A percentile compares a stretch with the other conserved stretches of the same genome.
These are phyloP conservation scores for Botrytis byssoidea DNA, from an alignment of 2,329 filamentous ascomycete species.

Conservation along the genomic window DNA sequence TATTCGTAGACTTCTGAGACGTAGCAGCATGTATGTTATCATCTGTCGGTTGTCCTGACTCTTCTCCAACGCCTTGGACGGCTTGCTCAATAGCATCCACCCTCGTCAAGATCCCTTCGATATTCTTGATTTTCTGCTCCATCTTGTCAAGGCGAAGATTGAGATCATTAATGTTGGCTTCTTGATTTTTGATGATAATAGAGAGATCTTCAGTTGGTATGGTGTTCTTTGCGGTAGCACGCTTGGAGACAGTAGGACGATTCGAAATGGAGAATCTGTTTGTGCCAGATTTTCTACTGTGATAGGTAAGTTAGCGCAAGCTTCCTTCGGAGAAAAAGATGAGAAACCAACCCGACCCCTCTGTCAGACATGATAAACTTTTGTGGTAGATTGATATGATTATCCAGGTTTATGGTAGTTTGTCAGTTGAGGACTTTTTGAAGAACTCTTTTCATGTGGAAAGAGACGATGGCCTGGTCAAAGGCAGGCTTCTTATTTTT, in stretches of 20 bases:
- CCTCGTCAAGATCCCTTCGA: background rate
- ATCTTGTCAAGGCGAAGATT: background rate
- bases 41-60: background rate
- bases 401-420: background rate
- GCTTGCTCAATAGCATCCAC: background rate
- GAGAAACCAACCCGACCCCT: background rate
- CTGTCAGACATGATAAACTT: too few relatives aligned
- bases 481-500: fast-evolving
- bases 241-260: background rate
- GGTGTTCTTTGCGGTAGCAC: background rate
- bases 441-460: background rate
- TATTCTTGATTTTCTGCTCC: background rate
- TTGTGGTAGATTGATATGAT: background rate
- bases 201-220: background rate
- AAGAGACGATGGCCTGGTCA: background rate
- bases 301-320: background rate
- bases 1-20: background rate
- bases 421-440: background rate
- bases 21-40: too few relatives aligned
- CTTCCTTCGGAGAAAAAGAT: too few relatives aligned
- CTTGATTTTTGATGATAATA: background rate
- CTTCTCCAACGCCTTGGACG: background rate
- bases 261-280: background rate
- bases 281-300: background rate
- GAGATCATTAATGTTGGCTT: background rate